Evolutionary conservation across 108 stramenopile genomes (phyloP).

Genomic region (Pseudonitzschia multistriata): DNA sequence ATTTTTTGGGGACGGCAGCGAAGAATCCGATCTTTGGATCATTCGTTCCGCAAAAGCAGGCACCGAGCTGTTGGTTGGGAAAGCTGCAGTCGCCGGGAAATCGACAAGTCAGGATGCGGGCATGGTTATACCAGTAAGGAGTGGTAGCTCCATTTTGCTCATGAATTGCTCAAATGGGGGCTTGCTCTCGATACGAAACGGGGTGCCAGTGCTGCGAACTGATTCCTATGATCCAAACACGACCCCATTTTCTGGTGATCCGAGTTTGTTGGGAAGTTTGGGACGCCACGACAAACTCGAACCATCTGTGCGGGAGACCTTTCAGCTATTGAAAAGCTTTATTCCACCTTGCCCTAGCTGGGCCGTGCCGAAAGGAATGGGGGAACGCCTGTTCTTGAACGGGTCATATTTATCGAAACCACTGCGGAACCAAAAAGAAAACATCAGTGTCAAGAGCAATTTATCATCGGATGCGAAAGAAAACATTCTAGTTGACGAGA

Average conservation of each 20-base stretch:
- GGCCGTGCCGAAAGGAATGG: constrained; percentile 34
- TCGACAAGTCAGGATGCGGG: background rate
- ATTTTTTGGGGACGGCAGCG: constrained; percentile 7
- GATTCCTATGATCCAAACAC: constrained; percentile 32
- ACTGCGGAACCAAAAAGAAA: constrained; percentile 21
- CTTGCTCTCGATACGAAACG: constrained; percentile 49
- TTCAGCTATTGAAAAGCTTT: constrained; percentile 48
- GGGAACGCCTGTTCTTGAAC: constrained; percentile 50
- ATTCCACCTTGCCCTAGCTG: constrained; percentile 68
- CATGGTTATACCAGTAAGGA: constrained; percentile 46
- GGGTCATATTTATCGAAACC: constrained; percentile 27
- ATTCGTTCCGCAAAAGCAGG: constrained; percentile 15
- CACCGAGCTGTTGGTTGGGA: constrained; percentile 22
- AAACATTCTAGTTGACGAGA: constrained; percentile 63
- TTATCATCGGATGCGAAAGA: constrained; percentile 52
- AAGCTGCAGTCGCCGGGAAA: constrained; percentile 13
- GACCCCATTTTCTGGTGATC: constrained; percentile 34
- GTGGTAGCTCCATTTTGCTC: constrained; percentile 62
- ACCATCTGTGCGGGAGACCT: constrained; percentile 55
- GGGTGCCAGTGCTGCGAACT: constrained; percentile 13
- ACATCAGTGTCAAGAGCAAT: background rate
- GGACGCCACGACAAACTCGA: constrained; percentile 48
- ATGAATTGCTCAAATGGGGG: constrained; percentile 66
- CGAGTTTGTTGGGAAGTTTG: constrained; percentile 48
- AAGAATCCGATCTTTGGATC: constrained; percentile 19